These are phyloP conservation scores for Suillus occidentalis DNA, from an alignment of 768 basidiomycete species.

Conservation along the genomic window DNA sequence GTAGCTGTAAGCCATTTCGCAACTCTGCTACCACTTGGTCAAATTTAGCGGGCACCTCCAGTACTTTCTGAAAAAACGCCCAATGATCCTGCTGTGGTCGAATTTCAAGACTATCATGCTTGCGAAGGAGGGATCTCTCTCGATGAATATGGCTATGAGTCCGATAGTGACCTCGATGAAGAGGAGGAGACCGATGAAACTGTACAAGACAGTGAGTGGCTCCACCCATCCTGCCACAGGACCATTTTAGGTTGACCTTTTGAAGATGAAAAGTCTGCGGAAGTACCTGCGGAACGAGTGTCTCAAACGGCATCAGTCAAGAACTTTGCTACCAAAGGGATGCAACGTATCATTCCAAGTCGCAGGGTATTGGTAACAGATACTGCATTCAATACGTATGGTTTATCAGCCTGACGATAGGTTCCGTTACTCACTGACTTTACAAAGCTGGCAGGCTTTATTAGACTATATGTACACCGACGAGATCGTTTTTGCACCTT, in stretches of 20 bases:
- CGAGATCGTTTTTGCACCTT: conserved; percentile 28
- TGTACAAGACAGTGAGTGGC: background rate
- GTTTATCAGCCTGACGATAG: background rate
- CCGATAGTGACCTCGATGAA: conserved; percentile 29
- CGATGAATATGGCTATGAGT: conserved; percentile 21
- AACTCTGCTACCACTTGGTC: background rate
- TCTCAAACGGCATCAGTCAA: background rate
- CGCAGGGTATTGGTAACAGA: conserved; percentile 12
- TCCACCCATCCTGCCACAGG: background rate
- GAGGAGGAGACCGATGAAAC: conserved; percentile 6
- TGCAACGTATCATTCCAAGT: background rate
- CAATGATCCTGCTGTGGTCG: conserved; percentile 7
- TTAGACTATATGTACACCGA: conserved; percentile 36
- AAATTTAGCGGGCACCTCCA: background rate
- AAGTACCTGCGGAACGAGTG: background rate
- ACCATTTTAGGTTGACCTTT: background rate
- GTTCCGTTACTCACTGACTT: background rate
- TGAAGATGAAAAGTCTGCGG: background rate
- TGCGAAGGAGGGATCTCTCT: conserved; percentile 1
- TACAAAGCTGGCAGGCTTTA: conserved; percentile 34
- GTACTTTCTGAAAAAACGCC: background rate
- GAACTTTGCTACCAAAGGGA: background rate
- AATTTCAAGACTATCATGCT: conserved; percentile 5
- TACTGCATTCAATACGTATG: conserved; percentile 14
- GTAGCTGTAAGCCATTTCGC: conserved; percentile 11